These are phyloP conservation scores for Immersiporthe knoxdaviesiana DNA, from an alignment of 2,329 filamentous ascomycete species.

Conservation along the genomic window DNA sequence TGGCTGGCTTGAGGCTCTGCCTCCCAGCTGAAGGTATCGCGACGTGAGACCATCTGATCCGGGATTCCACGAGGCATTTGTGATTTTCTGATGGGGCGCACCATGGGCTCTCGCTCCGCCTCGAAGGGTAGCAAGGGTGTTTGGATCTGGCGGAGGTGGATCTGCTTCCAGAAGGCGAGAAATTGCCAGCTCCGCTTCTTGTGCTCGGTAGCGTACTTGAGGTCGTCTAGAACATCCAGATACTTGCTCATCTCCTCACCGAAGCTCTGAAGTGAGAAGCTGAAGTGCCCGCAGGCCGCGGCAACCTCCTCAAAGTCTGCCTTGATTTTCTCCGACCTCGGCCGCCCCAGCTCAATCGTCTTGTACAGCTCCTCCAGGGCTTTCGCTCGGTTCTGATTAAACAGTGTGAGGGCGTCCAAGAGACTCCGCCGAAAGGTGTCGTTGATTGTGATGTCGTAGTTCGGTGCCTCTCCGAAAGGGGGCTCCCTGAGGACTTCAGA, in stretches of 20 bases:
- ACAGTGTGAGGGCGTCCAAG: slow-evolving; percentile 77
- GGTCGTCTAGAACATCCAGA: slow-evolving; percentile 80
- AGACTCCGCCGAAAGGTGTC: slow-evolving; percentile 81
- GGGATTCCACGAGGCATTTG: slow-evolving; percentile 61
- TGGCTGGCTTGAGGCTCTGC: slow-evolving; percentile 53
- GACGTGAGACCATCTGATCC: slow-evolving; percentile 53
- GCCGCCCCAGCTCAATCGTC: slow-evolving; percentile 71
- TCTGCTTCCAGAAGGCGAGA: slow-evolving; percentile 73
- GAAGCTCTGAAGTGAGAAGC: slow-evolving; percentile 87
- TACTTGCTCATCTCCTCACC: slow-evolving; percentile 87
- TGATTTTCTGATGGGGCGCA: slow-evolving; percentile 55
- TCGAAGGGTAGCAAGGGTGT: slow-evolving; percentile 38
- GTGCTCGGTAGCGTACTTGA: slow-evolving; percentile 72
- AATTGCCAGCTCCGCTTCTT: slow-evolving; percentile 76
- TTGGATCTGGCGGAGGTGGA: slow-evolving; percentile 28
- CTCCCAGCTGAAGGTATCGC: slow-evolving; percentile 60
- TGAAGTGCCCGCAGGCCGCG: slow-evolving; percentile 96
- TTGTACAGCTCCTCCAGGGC: slow-evolving; percentile 81
- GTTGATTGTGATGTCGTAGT: slow-evolving; percentile 73
- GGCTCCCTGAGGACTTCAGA: slow-evolving; percentile 87
- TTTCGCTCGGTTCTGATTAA: slow-evolving; percentile 72
- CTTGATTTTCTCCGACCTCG: slow-evolving; percentile 73
- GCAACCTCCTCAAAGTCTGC: slow-evolving; percentile 97
- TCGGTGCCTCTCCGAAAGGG: slow-evolving; percentile 72
- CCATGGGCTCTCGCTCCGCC: slow-evolving; percentile 48